Conservation (phyloP, 2,329 filamentous ascomycete genomes). For the Diaporthe nobilis region DNA sequence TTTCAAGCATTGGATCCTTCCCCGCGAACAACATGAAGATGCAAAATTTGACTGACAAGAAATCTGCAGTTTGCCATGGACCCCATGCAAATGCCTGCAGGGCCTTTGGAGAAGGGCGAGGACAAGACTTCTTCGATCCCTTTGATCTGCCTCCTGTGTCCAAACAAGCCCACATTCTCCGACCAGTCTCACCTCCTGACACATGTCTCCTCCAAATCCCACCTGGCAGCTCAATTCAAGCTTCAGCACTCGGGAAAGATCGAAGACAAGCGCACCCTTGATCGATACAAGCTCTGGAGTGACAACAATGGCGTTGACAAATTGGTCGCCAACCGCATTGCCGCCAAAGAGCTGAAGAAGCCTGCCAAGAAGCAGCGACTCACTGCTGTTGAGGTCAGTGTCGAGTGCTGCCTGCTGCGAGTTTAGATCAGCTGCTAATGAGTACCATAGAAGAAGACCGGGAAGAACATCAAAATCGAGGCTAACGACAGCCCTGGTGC, state of each 20-base stretch:
- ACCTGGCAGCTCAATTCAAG: slow-evolving; percentile 87
- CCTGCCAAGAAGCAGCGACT: slow-evolving; percentile 31
- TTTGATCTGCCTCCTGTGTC: slow-evolving; percentile 87
- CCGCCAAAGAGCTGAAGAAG: slow-evolving; percentile 78
- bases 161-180: slow-evolving; percentile 84
- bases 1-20: neutral
- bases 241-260: slow-evolving; percentile 79
- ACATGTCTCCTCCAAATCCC: slow-evolving; percentile 93
- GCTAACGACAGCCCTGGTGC: neutral
- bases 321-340: slow-evolving; percentile 83
- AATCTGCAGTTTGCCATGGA: slow-evolving; percentile 34
- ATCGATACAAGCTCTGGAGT: slow-evolving; percentile 85
- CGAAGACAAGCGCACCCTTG: slow-evolving; percentile 73
- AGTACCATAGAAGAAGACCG: slow-evolving; percentile 17
- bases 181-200: slow-evolving; percentile 94
- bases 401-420: neutral
- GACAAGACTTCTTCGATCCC: slow-evolving; percentile 62
- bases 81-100: neutral
- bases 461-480: slow-evolving; percentile 33
- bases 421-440: neutral
- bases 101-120: slow-evolving; percentile 8
- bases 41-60: slow-evolving; percentile 6
- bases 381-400: slow-evolving; percentile 10
- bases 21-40: neutral
- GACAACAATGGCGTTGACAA: slow-evolving; percentile 76